These are phyloP conservation scores for Taiozyma onychis DNA, from an alignment of 1,139 yeast genomes.

Conservation along the genomic window DNA sequence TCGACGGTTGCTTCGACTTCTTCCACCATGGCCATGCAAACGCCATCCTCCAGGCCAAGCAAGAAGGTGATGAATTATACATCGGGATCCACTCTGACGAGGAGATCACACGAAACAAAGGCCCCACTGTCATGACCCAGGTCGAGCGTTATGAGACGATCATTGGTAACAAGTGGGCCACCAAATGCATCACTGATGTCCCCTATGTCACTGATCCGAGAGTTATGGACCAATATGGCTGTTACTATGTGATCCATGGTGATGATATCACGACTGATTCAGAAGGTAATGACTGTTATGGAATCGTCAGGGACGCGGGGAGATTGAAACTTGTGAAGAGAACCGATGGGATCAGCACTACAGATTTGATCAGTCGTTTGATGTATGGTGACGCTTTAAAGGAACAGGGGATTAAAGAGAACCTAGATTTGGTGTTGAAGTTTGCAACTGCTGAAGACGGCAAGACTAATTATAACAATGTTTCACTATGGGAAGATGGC, in stretches of 20 bases:
- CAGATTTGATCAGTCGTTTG: conserved; percentile 93
- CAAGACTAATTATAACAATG: conserved; percentile 52
- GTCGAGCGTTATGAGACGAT: conserved; percentile 80
- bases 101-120: conserved; percentile 76
- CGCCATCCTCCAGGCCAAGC: conserved; percentile 89
- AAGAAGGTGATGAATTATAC: conserved; percentile 62
- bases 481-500: conserved; percentile 25
- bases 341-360: conserved; percentile 90
- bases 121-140: conserved; percentile 87
- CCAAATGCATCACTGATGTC: conserved; percentile 66
- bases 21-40: conserved; percentile 98
- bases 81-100: conserved; percentile 94
- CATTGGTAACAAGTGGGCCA: conserved; percentile 87
- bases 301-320: conserved; percentile 77
- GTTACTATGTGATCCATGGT: conserved; percentile 92
- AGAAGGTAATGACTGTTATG: conserved; percentile 89
- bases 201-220: conserved; percentile 93
- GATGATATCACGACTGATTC: conserved; percentile 97
- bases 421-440: conserved; percentile 36
- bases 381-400: conserved; percentile 52
- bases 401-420: conserved; percentile 18
- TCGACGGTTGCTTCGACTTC: conserved; percentile 97
- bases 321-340: conserved; percentile 84
- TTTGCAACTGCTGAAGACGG: conserved; percentile 75
- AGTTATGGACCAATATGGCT: conserved; percentile 68